Evolutionary conservation across 2,329 filamentous ascomycete species (phyloP), one percentile per base, ranked within the genome.

Genomic region (Diaporthe sp.): DNA sequence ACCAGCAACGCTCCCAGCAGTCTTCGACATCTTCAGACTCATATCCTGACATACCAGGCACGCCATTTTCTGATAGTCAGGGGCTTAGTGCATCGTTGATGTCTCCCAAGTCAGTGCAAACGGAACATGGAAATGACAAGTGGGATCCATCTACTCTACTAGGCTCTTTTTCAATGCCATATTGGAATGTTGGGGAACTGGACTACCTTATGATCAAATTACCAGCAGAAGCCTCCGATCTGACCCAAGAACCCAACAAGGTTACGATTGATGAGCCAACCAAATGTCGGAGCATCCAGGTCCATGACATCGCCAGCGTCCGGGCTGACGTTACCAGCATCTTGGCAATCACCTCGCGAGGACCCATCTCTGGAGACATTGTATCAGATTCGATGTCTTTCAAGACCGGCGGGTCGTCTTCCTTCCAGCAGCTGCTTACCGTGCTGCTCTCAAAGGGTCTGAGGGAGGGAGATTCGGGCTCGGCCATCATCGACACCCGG

Each of bases 201-300:
- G 61, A 67, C 61, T 67, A 67, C 12, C 44, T 67, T 12, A 12
- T 49, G 42, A 37, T 67, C 61, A n/a, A 49, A 17, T 13, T 67
- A 5, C 44, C 44, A 34, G 9, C 17, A 15, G 61, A 49, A 12
- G 2, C 31, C 1, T 25, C 28, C 1, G 6, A n/a, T 19, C 12
- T 17, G 5, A 12, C 9, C 1, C 4, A 67, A 25, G 28, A 17
- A 4, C 44, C 1, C 1, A 67, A 67, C 6, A 3, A 49, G 44
- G 12, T 67, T 2, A 15, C 25, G 1, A 3, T 67, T 4, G 22
- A 46, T 6, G 59, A 15, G 25, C 10, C 25, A 34, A 15, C n/a
- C 17, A 15, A 6, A 37, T 15, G 44, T n/a, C 61, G 19, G 42
- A 37, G 3, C 2, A 12, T 67, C 22, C 19, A 49, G 1, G 44